Percentiles rank a stretch among this genome's conserved stretches.
Evolutionary conservation across 2,329 filamentous ascomycete genomes (phyloP).

Genomic region (Xylariaceae sp.): DNA sequence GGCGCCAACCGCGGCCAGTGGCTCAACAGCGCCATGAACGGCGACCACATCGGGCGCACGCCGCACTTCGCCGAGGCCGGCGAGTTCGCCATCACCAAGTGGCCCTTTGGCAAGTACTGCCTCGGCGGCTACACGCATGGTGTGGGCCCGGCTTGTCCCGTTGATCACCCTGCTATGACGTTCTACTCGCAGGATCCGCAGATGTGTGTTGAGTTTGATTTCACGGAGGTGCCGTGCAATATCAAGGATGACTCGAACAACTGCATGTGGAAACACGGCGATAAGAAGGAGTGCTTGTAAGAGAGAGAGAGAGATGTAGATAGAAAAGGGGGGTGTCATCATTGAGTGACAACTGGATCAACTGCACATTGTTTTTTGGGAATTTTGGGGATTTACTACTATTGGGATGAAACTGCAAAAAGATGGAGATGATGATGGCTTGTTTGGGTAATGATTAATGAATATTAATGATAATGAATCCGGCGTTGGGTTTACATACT

Average conservation of each 20-base stretch:
- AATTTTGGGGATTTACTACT: too few species aligned
- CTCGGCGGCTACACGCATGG: constrained; percentile 11
- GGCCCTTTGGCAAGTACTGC: constrained; percentile 17
- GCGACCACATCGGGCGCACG: constrained; percentile 10
- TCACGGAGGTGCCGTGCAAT: constrained; percentile 14
- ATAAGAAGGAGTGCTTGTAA: constrained; percentile 7
- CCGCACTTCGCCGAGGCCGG: constrained; percentile 10
- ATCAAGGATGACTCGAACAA: constrained; percentile 12
- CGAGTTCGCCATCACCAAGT: constrained; percentile 15
- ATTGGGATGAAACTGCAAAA: too few species aligned
- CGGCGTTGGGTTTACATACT: too few species aligned
- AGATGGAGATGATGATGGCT: too few species aligned
- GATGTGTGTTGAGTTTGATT: constrained; percentile 15
- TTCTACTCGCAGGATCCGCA: constrained; percentile 14
- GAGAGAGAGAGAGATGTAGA: not conserved
- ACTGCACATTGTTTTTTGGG: too few species aligned
- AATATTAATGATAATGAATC: too few species aligned
- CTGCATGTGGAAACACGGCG: constrained; percentile 16
- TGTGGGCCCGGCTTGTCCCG: constrained; percentile 14
- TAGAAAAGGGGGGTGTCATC: too few species aligned
- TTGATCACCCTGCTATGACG: constrained; percentile 7
- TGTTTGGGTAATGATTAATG: too few species aligned
- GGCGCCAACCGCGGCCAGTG: constrained; percentile 14
- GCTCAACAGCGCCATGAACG: constrained; percentile 11
- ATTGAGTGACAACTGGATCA: too few species aligned